Evolutionary conservation across 805 yeast genomes (phyloP), one percentile per base, ranked within the genome.

Genomic region (Wickerhamomyces hampshirensis): DNA sequence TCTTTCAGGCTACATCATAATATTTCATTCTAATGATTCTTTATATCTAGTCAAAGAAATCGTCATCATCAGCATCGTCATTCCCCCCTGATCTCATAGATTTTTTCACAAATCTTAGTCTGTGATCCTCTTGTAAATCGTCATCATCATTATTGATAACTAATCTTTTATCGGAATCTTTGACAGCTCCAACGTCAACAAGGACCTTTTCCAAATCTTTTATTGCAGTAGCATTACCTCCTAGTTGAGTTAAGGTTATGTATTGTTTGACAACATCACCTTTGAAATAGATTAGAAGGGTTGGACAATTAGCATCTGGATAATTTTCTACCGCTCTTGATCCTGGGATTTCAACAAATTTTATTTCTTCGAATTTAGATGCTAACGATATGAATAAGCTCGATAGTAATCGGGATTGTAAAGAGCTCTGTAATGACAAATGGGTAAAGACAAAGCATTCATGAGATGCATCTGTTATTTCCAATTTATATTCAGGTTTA

Each of bases 291-390:
- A 93, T 74, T 34, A 93, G 69, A 6, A 93, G 64, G 0, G 98
- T 93, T 2, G 99, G 99, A 50, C 95, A 84, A 65, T 86, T 89
- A 23, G 72, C 58, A 18, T 85, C 91, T 2, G 98, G 97, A 58
- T 89, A 93, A 54, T 81, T 80, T 53, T 91, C 98, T 46, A 89
- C 83, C 35, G 97, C 95, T 59, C 96, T 77, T 40, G 76, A 71
- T 17, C 85, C 96, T n/a, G 84, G 81, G 33, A 93, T 93, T 49
- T 93, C 96, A 29, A 87, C 91, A 55, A 93, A 84, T 60, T 93
- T 93, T 48, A 91, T 62, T 53, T 93, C 96, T 16, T 76, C 73
- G 56, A 76, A 91, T 51, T 76, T 81, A 2, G 62, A 54, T 0
- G 98, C 93, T 12, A 77, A 56, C 12, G 69, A 60, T 9, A 55